Evolutionary conservation across 768 basidiomycete genomes (phyloP), one percentile per base, ranked within the genome.

Genomic region (Sarcodon sp.): DNA sequence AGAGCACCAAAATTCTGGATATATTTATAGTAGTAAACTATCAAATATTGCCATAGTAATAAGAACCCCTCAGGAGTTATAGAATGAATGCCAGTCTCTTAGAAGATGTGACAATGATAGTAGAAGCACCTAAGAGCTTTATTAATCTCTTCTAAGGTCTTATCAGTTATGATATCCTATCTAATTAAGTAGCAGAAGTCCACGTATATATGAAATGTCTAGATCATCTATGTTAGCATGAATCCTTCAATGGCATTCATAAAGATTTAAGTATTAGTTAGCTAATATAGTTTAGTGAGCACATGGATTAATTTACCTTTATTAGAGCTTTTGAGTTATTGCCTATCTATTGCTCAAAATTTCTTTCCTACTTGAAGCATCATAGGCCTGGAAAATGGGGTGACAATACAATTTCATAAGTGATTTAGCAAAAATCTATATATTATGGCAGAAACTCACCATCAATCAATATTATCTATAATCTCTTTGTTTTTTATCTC

Each of bases 271-370:
- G 7, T 11, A 33, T 46, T 31, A 32, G 16, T 35, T 35, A 31
- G 45, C 18, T 31, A 6, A 46, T 31, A 31, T 4, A 27, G 33
- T 31, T 3, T 35, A n/a, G 18, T 46, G 12, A 7, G 12, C 32
- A 37, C 9, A 27, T 11, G 15, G 33, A 48, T 31, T 16, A 1
- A 39, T 36, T 18, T 35, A 59, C 59, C 53, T 60, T 60, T 56
- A 60, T 60, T 9, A 61, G 35, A 0, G 51, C 60, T 43, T 60
- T 60, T 0, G 57, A 60, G 37, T 61, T 57, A 34, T 61, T 53
- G 3, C 58, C 60, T 3, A 57, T 60, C 59, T 57, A 60, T 21
- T 59, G 59, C 33, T 58, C 59, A 53, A 59, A 60, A 31, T 47
- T 46, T 8, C 59, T 49, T 0, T 57, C 59, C 18, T 60, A 35